These are phyloP conservation scores for Pulveroboletus sp. DNA, from an alignment of 768 basidiomycete genomes.

Conservation along the genomic window DNA sequence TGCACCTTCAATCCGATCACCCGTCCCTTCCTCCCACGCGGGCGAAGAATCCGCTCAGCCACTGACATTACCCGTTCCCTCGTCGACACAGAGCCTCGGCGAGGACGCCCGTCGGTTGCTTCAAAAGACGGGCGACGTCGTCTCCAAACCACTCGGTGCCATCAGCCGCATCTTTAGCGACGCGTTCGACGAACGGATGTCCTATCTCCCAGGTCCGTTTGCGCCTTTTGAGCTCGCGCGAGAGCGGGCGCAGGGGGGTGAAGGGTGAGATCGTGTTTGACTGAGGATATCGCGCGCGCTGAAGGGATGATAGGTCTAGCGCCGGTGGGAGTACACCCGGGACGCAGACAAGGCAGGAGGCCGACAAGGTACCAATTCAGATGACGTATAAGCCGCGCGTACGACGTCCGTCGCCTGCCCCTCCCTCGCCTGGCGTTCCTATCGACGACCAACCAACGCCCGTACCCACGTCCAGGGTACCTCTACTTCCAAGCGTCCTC, in stretches of 20 bases:
- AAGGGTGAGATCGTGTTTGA: slow-evolving; percentile 34
- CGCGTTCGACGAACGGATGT: slow-evolving; percentile 68
- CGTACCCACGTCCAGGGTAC: slow-evolving; percentile 15
- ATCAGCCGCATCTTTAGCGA: slow-evolving; percentile 86
- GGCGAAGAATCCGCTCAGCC: slow-evolving; percentile 90
- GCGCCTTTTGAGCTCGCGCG: slow-evolving; percentile 62
- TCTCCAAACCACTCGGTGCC: slow-evolving; percentile 87
- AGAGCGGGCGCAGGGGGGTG: slow-evolving; percentile 40
- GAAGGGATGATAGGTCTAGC: too few relatives aligned
- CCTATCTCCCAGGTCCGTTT: slow-evolving; percentile 66
- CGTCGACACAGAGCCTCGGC: slow-evolving; percentile 30
- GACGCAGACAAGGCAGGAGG: slow-evolving; percentile 32
- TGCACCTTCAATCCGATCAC: slow-evolving; percentile 33
- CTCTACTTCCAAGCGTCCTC: too few relatives aligned
- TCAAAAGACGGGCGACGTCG: slow-evolving; percentile 86
- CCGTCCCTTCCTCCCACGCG: slow-evolving; percentile 46
- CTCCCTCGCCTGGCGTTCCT: slow-evolving; percentile 15
- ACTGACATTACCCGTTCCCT: slow-evolving; percentile 56
- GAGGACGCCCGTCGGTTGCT: slow-evolving; percentile 80
- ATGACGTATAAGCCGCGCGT: slow-evolving; percentile 77
- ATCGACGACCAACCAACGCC: neutral
- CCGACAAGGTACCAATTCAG: slow-evolving; percentile 34
- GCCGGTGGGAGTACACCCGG: slow-evolving; percentile 43
- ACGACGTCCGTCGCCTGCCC: slow-evolving; percentile 48
- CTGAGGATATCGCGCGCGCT: too few relatives aligned